A percentile compares a stretch with the other conserved stretches of the same genome.
These are phyloP conservation scores for Phytophthora foliorum DNA, from an alignment of 352 stramenopile species.

Conservation along the genomic window DNA sequence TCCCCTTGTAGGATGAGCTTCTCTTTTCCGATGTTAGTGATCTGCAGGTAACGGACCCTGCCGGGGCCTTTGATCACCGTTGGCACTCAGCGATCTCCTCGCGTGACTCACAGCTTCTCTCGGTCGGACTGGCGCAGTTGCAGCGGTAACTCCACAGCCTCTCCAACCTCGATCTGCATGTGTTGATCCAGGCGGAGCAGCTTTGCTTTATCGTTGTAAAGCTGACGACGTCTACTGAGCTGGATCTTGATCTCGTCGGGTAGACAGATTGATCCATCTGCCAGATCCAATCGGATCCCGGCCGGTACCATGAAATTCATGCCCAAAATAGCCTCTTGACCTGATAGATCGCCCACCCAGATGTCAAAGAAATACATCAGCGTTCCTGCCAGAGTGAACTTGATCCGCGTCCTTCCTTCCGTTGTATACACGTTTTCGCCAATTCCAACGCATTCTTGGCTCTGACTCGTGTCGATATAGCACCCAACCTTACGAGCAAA, in stretches of 20 bases:
- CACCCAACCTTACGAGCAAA: slow-evolving; percentile 31
- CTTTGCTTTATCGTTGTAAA: slow-evolving; percentile 1
- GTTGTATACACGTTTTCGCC: slow-evolving; percentile 1
- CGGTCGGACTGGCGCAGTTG: neutral
- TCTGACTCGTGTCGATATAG: slow-evolving; percentile 19
- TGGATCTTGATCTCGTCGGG: slow-evolving; percentile 16
- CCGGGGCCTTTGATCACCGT: too few species aligned
- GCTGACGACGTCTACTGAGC: neutral
- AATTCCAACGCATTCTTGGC: slow-evolving; percentile 20
- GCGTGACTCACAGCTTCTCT: slow-evolving; percentile 17
- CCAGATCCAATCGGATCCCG: slow-evolving; percentile 16
- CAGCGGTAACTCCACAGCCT: neutral
- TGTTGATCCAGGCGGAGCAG: too few species aligned
- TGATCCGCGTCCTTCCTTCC: too few species aligned
- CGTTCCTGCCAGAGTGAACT: too few species aligned
- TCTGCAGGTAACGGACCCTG: too few species aligned
- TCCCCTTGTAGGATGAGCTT: too few species aligned
- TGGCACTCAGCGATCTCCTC: slow-evolving; percentile 5
- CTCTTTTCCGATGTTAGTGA: too few species aligned
- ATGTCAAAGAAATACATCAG: too few species aligned
- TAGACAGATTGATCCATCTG: neutral
- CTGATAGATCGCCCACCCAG: too few species aligned
- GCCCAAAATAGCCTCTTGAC: slow-evolving; percentile 21
- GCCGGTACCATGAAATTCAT: slow-evolving; percentile 30
- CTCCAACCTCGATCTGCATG: too few species aligned